Evolutionary conservation across 176 grass and related monocot species (phyloP).

Genomic region (Aechmea fasciata): DNA sequence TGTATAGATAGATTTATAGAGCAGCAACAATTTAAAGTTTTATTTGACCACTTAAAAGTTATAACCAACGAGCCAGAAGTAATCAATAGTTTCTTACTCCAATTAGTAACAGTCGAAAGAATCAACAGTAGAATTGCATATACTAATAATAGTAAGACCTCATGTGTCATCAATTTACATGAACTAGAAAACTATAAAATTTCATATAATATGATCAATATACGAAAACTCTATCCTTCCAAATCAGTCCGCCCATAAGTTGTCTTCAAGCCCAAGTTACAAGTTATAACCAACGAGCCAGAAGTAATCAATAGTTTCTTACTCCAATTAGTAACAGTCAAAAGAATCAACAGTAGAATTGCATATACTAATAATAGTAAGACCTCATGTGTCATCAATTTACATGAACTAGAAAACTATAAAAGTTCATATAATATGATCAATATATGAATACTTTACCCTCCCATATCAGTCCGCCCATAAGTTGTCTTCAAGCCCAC

Average conservation of each 20-base stretch:
- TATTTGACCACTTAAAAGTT: too few species aligned
- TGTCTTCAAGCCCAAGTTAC: slow-evolving; percentile 37
- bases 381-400: background rate
- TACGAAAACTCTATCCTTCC: slow-evolving; percentile 46
- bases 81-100: too few species aligned
- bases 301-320: too few species aligned
- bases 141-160: background rate
- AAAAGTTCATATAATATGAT: background rate
- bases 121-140: too few species aligned
- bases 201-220: background rate
- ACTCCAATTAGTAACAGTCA: too few species aligned
- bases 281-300: too few species aligned
- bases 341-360: too few species aligned
- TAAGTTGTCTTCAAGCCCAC: slow-evolving; percentile 97
- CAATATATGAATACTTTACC: slow-evolving; percentile 31
- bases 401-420: background rate
- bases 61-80: too few species aligned
- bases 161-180: background rate
- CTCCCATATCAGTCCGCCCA: slow-evolving; percentile 67
- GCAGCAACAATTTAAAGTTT: too few species aligned
- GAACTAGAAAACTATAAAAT: background rate
- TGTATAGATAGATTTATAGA: too few species aligned
- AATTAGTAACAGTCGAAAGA: too few species aligned
- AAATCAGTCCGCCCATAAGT: slow-evolving; percentile 70
- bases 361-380: background rate